These are phyloP conservation scores for Papiliotrema terrestris DNA, from an alignment of 1,284 basidiomycete species.

Conservation along the genomic window DNA sequence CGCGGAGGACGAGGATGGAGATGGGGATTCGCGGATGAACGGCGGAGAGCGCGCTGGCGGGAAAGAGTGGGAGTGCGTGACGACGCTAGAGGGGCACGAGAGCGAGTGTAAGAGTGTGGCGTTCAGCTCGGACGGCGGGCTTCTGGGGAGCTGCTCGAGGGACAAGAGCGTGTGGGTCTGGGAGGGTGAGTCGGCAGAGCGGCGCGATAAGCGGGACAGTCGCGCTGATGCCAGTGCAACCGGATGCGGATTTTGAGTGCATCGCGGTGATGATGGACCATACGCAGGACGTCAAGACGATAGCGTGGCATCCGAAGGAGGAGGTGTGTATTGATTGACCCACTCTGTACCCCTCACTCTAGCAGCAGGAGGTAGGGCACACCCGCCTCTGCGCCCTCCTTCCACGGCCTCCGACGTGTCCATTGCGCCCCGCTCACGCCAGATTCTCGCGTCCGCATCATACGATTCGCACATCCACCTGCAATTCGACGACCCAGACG, in stretches of 20 bases:
- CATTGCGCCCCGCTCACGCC: slow-evolving; percentile 34
- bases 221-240: slow-evolving; percentile 60
- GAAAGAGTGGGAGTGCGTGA: slow-evolving; percentile 57
- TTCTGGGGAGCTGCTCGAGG: slow-evolving; percentile 87
- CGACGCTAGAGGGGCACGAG: slow-evolving; percentile 90
- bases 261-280: slow-evolving; percentile 97
- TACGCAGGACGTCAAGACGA: slow-evolving; percentile 90
- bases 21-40: slow-evolving; percentile 25
- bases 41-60: slow-evolving; percentile 2
- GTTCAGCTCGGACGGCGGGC: slow-evolving; percentile 71
- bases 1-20: slow-evolving; percentile 24
- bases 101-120: slow-evolving; percentile 95
- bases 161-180: slow-evolving; percentile 99
- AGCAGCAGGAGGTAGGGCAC: too few relatives aligned
- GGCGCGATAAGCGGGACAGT: background rate
- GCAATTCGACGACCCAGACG: slow-evolving; percentile 87
- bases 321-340: slow-evolving; percentile 66
- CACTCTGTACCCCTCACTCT: too few relatives aligned
- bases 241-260: slow-evolving; percentile 92
- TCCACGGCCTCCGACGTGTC: too few relatives aligned
- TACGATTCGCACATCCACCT: slow-evolving; percentile 97
- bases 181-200: slow-evolving; percentile 68
- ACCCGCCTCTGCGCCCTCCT: too few relatives aligned
- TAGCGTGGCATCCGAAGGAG: slow-evolving; percentile 92
- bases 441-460: slow-evolving; percentile 93